phyloP scores from a whole-genome alignment of 768 basidiomycete genomes.

The Trichaptum fuscoviolaceum region DNA sequence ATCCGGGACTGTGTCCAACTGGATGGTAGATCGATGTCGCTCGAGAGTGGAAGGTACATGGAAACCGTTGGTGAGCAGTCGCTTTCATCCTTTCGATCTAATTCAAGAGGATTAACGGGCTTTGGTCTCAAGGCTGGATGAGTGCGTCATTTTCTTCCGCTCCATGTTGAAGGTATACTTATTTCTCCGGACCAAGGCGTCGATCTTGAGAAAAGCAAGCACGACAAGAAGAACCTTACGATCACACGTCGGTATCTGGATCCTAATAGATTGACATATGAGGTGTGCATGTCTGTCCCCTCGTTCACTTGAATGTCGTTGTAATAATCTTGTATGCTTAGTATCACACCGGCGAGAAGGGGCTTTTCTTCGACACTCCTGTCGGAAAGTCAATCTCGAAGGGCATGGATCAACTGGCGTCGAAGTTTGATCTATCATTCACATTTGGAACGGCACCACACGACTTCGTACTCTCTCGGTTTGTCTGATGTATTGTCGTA shows the following conservation, averaged over 20 bases:
- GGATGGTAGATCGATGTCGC: constrained; percentile 31
- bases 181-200: neutral
- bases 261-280: constrained; percentile 27
- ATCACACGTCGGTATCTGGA: constrained; percentile 29
- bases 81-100: constrained; percentile 17
- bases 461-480: constrained; percentile 31
- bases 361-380: constrained; percentile 25
- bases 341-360: constrained; percentile 26
- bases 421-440: constrained; percentile 30
- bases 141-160: constrained; percentile 6
- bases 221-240: constrained; percentile 9
- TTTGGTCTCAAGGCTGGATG: neutral
- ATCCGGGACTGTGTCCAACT: constrained; percentile 34
- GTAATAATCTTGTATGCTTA: constrained; percentile 15
- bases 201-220: constrained; percentile 12
- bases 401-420: constrained; percentile 15
- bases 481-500: neutral
- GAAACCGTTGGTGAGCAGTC: constrained; percentile 29
- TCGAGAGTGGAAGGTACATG: constrained; percentile 38
- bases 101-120: neutral
- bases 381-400: constrained; percentile 18
- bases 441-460: constrained; percentile 32
- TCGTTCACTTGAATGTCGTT: neutral
- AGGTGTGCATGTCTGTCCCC: constrained; percentile 18
- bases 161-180: constrained; percentile 17